Percentiles rank a stretch among this genome's conserved stretches.
Evolutionary conservation across 495 filamentous ascomycete genomes (phyloP).

Genomic region (Penicillium desertorum): DNA sequence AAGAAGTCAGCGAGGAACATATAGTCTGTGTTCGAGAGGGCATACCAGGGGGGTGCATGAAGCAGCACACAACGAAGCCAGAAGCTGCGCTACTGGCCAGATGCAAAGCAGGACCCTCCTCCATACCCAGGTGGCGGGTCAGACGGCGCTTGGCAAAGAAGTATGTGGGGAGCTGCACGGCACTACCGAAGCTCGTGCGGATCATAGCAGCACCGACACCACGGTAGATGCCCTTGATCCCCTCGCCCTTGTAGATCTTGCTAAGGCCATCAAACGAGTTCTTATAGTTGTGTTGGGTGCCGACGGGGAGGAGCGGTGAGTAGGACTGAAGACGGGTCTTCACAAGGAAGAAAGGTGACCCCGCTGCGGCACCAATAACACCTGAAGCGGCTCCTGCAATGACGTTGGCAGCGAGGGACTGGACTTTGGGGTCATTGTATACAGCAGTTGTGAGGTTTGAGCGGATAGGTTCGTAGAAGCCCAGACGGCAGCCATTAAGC

Average conservation of each 20-base stretch:
- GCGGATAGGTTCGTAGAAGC: slow-evolving; percentile 97
- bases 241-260: slow-evolving; percentile 76
- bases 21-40: not conserved
- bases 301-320: slow-evolving; percentile 91
- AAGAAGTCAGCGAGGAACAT: slow-evolving; percentile 19
- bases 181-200: slow-evolving; percentile 89
- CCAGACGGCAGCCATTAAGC: slow-evolving; percentile 92
- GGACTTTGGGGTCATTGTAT: slow-evolving; percentile 67
- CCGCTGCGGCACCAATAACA: slow-evolving; percentile 83
- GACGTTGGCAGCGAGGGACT: slow-evolving; percentile 89
- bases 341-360: slow-evolving; percentile 96
- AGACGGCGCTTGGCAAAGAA: slow-evolving; percentile 94
- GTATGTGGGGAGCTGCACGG: slow-evolving; percentile 95
- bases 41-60: slow-evolving; percentile 95
- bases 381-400: slow-evolving; percentile 85
- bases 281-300: slow-evolving; percentile 90
- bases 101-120: slow-evolving; percentile 88
- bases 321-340: slow-evolving; percentile 95
- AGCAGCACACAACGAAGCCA: slow-evolving; percentile 93
- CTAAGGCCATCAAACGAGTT: slow-evolving; percentile 80
- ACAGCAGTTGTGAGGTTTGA: slow-evolving; percentile 60
- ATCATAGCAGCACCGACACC: slow-evolving; percentile 96
- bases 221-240: slow-evolving; percentile 77
- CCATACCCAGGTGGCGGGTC: slow-evolving; percentile 75
- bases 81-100: slow-evolving; percentile 84